These are phyloP conservation scores for Pyrenula massariospora DNA, from an alignment of 495 filamentous ascomycete species.

Conservation along the genomic window DNA sequence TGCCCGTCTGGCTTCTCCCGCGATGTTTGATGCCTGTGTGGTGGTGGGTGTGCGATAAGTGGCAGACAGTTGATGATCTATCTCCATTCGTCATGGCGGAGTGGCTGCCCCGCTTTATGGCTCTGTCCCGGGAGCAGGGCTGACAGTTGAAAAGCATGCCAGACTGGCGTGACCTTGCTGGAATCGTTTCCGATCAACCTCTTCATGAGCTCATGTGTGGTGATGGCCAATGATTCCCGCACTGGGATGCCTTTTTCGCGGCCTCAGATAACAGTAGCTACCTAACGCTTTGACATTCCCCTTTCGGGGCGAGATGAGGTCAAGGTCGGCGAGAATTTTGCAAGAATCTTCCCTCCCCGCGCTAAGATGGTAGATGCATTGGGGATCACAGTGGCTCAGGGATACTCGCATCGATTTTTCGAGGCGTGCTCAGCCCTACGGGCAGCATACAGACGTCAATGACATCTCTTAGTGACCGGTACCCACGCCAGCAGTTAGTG, in stretches of 20 bases:
- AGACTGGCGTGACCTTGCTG: not conserved
- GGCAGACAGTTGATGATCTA: not conserved
- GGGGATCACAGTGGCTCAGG: not conserved
- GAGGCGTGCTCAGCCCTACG: not conserved
- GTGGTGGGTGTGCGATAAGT: not conserved
- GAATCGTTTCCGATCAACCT: not conserved
- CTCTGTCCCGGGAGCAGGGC: not conserved
- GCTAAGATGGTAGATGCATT: not conserved
- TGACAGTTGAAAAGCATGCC: not conserved
- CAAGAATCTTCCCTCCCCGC: not conserved
- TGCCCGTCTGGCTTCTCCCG: not conserved
- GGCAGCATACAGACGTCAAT: not conserved
- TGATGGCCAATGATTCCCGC: not conserved
- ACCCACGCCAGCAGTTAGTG: too few relatives aligned
- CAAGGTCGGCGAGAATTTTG: not conserved
- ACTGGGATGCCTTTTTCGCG: not conserved
- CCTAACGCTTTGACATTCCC: not conserved
- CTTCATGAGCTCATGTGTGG: not conserved
- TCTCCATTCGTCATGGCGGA: not conserved
- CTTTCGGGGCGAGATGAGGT: not conserved
- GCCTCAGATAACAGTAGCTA: not conserved
- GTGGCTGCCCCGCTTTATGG: not conserved
- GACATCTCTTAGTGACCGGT: too few relatives aligned
- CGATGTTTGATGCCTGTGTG: not conserved
- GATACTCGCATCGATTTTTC: not conserved